Evolutionary conservation across 2,329 filamentous ascomycete genomes (phyloP).

Genomic region (Penicillium digitatum): DNA sequence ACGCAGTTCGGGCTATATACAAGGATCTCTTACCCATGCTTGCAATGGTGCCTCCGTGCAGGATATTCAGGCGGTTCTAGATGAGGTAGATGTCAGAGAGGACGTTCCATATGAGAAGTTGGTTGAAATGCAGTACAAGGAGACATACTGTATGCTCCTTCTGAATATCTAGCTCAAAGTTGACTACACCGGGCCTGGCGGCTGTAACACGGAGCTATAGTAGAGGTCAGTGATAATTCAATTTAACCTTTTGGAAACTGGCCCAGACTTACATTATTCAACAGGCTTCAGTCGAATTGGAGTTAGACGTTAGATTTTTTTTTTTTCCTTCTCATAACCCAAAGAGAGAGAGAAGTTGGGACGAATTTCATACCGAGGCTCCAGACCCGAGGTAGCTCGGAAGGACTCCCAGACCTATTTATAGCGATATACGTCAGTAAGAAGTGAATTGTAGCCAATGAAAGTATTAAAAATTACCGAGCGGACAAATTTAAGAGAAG

Average conservation of each 20-base stretch:
- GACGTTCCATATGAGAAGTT: no score
- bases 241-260: neutral
- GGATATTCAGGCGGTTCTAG: conserved; percentile 61
- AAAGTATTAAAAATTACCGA: conserved; percentile 48
- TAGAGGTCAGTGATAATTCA: conserved; percentile 3
- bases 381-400: conserved; percentile 76
- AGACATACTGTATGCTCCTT: conserved; percentile 60
- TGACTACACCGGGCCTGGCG: conserved; percentile 58
- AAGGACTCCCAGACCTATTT: conserved; percentile 78
- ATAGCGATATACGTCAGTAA: conserved; percentile 17
- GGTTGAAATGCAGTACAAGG: no score
- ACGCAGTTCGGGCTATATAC: neutral
- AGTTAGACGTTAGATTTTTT: conserved; percentile 5
- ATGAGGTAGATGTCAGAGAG: conserved; percentile 1
- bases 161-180: conserved; percentile 61
- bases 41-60: conserved; percentile 65
- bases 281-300: conserved; percentile 19
- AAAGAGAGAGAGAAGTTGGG: neutral
- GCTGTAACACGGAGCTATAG: conserved; percentile 57
- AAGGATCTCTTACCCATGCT: conserved; percentile 48
- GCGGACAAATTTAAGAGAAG: conserved; percentile 60
- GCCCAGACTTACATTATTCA: conserved; percentile 40
- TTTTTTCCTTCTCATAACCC: neutral
- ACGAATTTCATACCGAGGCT: conserved; percentile 65
- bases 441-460: neutral